Base-by-base conservation (phyloP, 345 rosid species). In the Erucastrum elatum region DNA sequence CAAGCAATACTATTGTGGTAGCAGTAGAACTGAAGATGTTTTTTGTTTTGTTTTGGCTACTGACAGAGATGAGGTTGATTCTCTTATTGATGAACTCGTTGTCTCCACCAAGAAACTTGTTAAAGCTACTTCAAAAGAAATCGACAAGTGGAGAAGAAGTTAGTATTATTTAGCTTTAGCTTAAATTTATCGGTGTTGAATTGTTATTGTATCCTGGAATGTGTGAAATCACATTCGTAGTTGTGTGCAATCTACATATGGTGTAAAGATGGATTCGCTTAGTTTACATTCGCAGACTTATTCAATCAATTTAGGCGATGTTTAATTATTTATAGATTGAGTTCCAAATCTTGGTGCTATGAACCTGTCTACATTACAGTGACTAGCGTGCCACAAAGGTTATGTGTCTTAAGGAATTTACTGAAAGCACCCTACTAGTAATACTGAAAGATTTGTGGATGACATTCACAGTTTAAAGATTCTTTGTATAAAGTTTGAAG, bases 71-170 rank as follows among this genome's bases (percentile, higher is more conserved):
- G 92, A 90, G 46, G 71, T 91, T 44, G 86, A 85, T 75, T 86
- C 84, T 21, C 83, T 94, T 6, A 70, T 88, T 21, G 92, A 90
- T 82, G 97, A 88, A 63, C 77, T 91, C 16, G 82, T 90, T 27
- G 68, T 80, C 65, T 84, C 81, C 81, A 86, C 97, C 27, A 91
- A 84, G 94, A 91, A 86, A 84, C 77, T 92, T 61, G 86, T 84
- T 70, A 74, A 64, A 80, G 90, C 83, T 35, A 89, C 97, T 65
- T 79, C 97, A 6, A 87, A 84, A 63, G 97, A 94, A 81, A 85
- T 94, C 30, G 91, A 88, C 70, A 92, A 92, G 81, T 90, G 98
- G 98, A 86, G 87, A 77, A 94, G 85, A 88, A 34, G 3, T 59
- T 5, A 29, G 51, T 31, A 13, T 33, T 39, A 29, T 63, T 63